Percentiles rank a stretch among this genome's conserved stretches.
These are phyloP conservation scores for Pterocarpus santalinus DNA, from an alignment of 306 rosid species.

Conservation along the genomic window DNA sequence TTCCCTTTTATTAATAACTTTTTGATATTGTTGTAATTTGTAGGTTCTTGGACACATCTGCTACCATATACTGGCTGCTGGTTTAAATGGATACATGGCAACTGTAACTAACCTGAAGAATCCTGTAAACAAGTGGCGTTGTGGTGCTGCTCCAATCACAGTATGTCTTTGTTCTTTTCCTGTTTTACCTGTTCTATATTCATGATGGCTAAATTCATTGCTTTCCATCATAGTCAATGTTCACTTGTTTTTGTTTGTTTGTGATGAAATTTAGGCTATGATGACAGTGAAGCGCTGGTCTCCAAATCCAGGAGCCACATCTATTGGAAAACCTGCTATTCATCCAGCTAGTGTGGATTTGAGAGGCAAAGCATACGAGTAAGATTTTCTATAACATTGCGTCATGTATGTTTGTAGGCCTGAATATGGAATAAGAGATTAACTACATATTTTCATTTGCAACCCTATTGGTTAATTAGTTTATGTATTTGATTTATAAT, in stretches of 20 bases:
- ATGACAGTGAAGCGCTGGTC: conserved; percentile 97
- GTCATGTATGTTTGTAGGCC: conserved; percentile 3
- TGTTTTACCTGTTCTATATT: conserved; percentile 9
- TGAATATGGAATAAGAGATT: neutral
- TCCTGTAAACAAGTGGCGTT: conserved; percentile 91
- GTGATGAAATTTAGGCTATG: conserved; percentile 71
- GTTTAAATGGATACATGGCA: conserved; percentile 95
- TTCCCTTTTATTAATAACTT: conserved; percentile 32
- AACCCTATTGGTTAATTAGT: conserved; percentile 11
- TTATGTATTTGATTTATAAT: neutral
- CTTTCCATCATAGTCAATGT: conserved; percentile 6
- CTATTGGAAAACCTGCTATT: conserved; percentile 95
- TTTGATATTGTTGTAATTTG: conserved; percentile 26
- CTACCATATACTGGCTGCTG: conserved; percentile 94
- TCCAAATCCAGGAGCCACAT: conserved; percentile 79
- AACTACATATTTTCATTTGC: neutral
- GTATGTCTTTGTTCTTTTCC: conserved; percentile 53
- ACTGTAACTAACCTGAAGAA: conserved; percentile 83
- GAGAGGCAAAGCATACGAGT: conserved; percentile 98
- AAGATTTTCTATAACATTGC: conserved; percentile 47
- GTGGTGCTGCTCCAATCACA: conserved; percentile 93
- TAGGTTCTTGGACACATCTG: conserved; percentile 96
- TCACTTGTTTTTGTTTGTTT: conserved; percentile 34
- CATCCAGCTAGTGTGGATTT: conserved; percentile 95
- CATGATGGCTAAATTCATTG: conserved; percentile 2